Percentiles rank a stretch among this genome's conserved stretches.
phyloP scores from a whole-genome alignment of 768 basidiomycete genomes.

The Cyclocybe aegerita region DNA sequence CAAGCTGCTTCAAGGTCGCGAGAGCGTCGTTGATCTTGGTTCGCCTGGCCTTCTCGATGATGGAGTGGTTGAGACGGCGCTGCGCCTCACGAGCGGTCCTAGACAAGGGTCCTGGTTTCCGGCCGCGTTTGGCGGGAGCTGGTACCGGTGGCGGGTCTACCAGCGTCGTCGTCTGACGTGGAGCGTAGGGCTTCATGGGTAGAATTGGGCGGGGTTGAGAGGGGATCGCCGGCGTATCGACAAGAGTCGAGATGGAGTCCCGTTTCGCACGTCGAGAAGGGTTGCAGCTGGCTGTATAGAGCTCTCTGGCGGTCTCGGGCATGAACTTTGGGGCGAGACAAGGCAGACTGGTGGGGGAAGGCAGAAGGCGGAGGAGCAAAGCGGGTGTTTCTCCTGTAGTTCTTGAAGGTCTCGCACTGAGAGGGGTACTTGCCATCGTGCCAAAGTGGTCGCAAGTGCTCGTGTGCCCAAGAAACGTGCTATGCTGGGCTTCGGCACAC shows the following conservation, averaged over 20 bases:
- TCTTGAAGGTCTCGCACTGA: neutral
- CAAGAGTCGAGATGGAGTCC: conserved; percentile 9
- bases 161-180: conserved; percentile 10
- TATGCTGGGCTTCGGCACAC: conserved; percentile 22
- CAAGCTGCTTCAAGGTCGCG: conserved; percentile 71
- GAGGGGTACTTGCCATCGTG: neutral
- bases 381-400: neutral
- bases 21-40: conserved; percentile 97
- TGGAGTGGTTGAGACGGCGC: conserved; percentile 90
- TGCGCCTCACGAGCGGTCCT: conserved; percentile 81
- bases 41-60: conserved; percentile 90
- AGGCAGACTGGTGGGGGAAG: conserved; percentile 1
- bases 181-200: conserved; percentile 20
- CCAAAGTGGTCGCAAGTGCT: conserved; percentile 9
- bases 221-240: conserved; percentile 3
- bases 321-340: conserved; percentile 5
- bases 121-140: conserved; percentile 56
- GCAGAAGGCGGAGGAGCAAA: neutral
- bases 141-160: conserved; percentile 9
- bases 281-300: conserved; percentile 35
- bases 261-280: conserved; percentile 40
- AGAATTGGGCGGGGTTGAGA: conserved; percentile 21
- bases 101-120: conserved; percentile 72
- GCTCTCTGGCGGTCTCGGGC: conserved; percentile 14
- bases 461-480: conserved; percentile 35